Conservation (phyloP, 2,329 filamentous ascomycete species). For the Clarireedia hainanense region DNA sequence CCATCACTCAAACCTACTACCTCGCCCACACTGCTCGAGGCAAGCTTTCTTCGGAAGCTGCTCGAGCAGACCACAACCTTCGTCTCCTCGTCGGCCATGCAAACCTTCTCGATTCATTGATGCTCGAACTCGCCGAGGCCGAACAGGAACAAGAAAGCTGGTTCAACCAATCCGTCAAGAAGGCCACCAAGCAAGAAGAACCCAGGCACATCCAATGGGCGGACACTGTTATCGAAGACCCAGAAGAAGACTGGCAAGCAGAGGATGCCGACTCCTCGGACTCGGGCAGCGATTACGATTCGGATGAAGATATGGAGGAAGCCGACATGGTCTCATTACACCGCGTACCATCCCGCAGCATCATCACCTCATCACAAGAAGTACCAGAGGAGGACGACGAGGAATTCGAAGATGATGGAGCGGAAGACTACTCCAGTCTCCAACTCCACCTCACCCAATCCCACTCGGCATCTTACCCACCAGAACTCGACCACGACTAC, state of each 20-base stretch:
- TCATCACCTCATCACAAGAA: constrained; percentile 11
- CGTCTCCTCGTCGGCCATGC: constrained; percentile 93
- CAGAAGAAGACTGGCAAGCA: constrained; percentile 61
- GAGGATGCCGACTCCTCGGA: constrained; percentile 44
- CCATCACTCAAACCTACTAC: constrained; percentile 96
- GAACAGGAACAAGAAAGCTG: constrained; percentile 93
- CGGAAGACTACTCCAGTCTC: constrained; percentile 56
- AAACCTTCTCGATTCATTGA: constrained; percentile 93
- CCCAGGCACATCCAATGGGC: constrained; percentile 78
- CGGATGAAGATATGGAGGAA: constrained; percentile 54
- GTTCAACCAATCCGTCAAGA: constrained; percentile 93
- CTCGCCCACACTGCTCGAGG: constrained; percentile 92
- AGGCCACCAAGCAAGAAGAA: constrained; percentile 51
- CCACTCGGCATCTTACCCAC: constrained; percentile 51
- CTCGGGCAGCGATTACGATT: constrained; percentile 41
- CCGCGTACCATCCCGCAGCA: constrained; percentile 36
- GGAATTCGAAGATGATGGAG: constrained; percentile 45
- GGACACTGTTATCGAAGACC: constrained; percentile 65
- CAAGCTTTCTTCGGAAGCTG: constrained; percentile 92
- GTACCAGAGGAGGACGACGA: constrained; percentile 30
- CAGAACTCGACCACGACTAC: constrained; percentile 62
- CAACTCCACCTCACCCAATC: constrained; percentile 62
- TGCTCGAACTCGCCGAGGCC: constrained; percentile 85
- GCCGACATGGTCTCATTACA: constrained; percentile 40
- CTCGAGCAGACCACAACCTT: constrained; percentile 86